These are phyloP conservation scores for Mercurialis annua DNA, from an alignment of 345 rosid species.

Conservation along the genomic window DNA sequence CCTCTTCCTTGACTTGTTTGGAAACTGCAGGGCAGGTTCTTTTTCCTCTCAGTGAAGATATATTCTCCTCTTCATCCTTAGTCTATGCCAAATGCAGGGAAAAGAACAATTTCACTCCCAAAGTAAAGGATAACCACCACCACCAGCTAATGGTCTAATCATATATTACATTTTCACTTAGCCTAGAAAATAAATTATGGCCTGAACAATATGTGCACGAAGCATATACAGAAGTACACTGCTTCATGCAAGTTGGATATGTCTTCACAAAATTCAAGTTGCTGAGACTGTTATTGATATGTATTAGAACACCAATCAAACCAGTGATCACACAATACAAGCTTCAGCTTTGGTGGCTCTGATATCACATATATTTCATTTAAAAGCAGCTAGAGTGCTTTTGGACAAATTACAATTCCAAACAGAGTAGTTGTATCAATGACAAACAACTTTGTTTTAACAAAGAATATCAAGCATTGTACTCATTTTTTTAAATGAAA, in stretches of 20 bases:
- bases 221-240: background rate
- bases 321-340: background rate
- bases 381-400: background rate
- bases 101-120: background rate
- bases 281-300: background rate
- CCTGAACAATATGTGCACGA: background rate
- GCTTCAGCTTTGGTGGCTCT: background rate
- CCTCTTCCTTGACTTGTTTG: constrained; percentile 50
- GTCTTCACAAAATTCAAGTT: background rate
- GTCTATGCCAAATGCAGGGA: constrained; percentile 16
- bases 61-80: constrained; percentile 13
- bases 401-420: background rate
- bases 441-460: background rate
- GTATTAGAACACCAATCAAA: background rate
- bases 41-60: constrained; percentile 17
- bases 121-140: background rate
- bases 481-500: background rate
- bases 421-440: background rate
- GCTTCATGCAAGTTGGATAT: constrained; percentile 4
- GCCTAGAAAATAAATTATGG: background rate
- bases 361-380: background rate
- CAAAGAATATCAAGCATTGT: background rate
- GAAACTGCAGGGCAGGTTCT: constrained; percentile 34
- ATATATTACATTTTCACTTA: background rate
- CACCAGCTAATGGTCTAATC: background rate